Conservation (phyloP, 495 filamentous ascomycete species). For the Penicillium maclennaniae region DNA sequence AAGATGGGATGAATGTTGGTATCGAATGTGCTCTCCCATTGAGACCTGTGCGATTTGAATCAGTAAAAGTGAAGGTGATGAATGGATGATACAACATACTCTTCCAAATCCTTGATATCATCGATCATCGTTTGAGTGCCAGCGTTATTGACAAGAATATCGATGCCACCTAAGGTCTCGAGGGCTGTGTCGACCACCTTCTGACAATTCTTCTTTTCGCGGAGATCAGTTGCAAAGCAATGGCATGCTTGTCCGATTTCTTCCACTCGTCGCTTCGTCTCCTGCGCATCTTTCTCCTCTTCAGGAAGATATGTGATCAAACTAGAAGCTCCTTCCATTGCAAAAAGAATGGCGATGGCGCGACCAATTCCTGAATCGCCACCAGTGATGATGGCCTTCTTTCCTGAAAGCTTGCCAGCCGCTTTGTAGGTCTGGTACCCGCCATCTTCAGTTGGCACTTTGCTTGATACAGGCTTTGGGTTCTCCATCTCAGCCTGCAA, state of each 20-base stretch:
- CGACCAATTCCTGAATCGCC: conserved; percentile 82
- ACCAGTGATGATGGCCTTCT: conserved; percentile 76
- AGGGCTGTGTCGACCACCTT: conserved; percentile 64
- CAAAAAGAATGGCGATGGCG: conserved; percentile 71
- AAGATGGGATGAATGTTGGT: conserved; percentile 71
- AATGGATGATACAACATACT: conserved; percentile 43
- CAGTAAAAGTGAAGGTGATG: background rate
- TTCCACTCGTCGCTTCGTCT: conserved; percentile 67
- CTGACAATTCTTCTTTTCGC: conserved; percentile 61
- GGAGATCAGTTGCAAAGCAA: conserved; percentile 58
- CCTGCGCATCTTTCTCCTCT: conserved; percentile 72
- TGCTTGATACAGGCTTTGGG: conserved; percentile 57
- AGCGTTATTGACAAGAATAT: conserved; percentile 80
- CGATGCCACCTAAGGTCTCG: conserved; percentile 60
- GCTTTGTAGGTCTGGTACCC: conserved; percentile 74
- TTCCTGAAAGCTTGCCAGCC: conserved; percentile 70
- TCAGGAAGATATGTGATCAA: conserved; percentile 72
- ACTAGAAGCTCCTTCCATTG: conserved; percentile 77
- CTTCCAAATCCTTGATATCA: conserved; percentile 68
- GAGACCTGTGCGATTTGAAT: conserved; percentile 52
- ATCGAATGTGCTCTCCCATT: conserved; percentile 73
- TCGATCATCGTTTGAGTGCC: conserved; percentile 70
- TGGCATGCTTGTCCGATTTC: conserved; percentile 60
- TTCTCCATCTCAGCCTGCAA: conserved; percentile 60
- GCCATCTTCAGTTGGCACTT: conserved; percentile 66